Base-by-base conservation (phyloP, 1,284 basidiomycete species). In the Ustilago vetiveriae region DNA sequence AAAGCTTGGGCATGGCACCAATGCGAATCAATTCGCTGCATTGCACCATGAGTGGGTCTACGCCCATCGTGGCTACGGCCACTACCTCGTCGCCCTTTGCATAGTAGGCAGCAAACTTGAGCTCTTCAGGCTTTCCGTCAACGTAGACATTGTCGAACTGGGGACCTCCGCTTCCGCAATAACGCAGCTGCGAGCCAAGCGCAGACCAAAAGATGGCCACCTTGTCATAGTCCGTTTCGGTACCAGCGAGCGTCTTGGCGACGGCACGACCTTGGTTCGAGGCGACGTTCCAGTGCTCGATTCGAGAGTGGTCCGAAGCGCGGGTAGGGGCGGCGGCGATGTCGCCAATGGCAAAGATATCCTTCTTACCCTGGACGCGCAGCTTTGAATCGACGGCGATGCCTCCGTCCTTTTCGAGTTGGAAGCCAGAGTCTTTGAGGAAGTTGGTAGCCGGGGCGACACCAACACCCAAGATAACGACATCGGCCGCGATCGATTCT, bases 231-330 rank as follows among this genome's bases (percentile, higher is more conserved):
- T 53, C 41, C n/a, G 62, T 67, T 32, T 63, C 48, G 27, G 24
- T 55, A 13, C 74, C 76, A 22, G 74, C 66, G 19, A 75, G 38
- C 21, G 62, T 89, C 81, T 88, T 88, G 0, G 90, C 93, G 19
- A 91, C 90, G 8, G 90, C 88, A 51, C 92, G 88, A 2, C 92
- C 94, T 73, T 95, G 90, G 82, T 92, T 92, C 37, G 89, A 88
- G 19, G 90, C 90, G 58, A 92, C 89, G 87, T 90, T 94, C 92
- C 92, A 95, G 83, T 95, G 93, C 83, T 95, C 93, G 64, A 94
- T 90, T 38, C 92, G 84, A 47, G 84, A 84, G 58, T 84, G 79
- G 45, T 85, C 85, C 4, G 88, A 88, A 19, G 58, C 71, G 6
- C 57, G 59, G 2, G 90, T 88, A 4, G 90, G 90, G 80, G 91